Percentiles rank a stretch among this genome's conserved stretches.
Conservation (phyloP, 129 eudicot genomes). For the Arctium lappa region DNA sequence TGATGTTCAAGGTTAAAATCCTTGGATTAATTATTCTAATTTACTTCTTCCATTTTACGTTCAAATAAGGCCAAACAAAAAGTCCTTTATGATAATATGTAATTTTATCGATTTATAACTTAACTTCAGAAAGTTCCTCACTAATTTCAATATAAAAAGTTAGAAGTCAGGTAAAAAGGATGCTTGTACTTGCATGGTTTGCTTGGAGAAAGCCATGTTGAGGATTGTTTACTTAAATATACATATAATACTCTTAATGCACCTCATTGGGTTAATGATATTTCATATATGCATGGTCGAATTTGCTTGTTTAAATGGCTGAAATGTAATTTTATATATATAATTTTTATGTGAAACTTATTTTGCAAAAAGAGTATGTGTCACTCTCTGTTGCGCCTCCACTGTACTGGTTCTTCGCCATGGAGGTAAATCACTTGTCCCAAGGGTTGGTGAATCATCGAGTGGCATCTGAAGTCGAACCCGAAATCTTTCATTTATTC, state of each 20-base stretch:
- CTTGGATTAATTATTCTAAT: not conserved
- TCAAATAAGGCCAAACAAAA: not conserved
- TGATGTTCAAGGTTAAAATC: not conserved
- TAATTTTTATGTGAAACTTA: no score
- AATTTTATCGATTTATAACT: not conserved
- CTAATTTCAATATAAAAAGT: not conserved
- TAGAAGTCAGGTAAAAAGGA: not conserved
- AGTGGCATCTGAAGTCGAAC: not conserved
- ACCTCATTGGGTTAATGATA: not conserved
- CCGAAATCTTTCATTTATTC: not conserved
- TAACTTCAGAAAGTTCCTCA: not conserved
- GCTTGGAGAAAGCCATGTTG: no score
- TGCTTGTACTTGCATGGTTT: no score
- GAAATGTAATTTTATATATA: no score
- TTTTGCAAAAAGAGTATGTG: no score
- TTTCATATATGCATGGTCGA: no score
- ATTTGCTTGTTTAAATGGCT: no score
- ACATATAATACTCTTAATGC: no score
- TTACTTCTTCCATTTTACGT: not conserved
- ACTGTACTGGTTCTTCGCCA: not conserved
- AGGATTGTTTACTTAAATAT: no score
- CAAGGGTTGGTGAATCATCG: not conserved
- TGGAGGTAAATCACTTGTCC: not conserved
- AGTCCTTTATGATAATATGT: not conserved
- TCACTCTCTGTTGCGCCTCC: not conserved